A percentile compares a stretch with the other conserved stretches of the same genome.
phyloP scores from a whole-genome alignment of 1,284 basidiomycete species.

The Ustilago loliicola region DNA sequence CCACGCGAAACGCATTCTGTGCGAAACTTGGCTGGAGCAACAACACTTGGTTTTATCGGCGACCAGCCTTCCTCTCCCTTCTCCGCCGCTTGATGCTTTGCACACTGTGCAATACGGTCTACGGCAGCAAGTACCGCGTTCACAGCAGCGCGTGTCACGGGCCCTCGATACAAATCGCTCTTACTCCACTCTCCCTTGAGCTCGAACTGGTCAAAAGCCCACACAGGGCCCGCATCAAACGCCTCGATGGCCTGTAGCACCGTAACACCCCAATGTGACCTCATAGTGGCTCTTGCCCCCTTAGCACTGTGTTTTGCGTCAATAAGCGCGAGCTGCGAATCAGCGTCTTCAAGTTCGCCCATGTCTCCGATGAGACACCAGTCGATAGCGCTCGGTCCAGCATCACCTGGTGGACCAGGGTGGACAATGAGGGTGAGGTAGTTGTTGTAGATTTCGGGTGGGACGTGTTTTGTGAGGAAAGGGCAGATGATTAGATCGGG shows the following conservation, averaged over 20 bases:
- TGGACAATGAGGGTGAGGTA: conserved; percentile 73
- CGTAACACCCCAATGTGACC: conserved; percentile 72
- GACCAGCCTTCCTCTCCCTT: neutral
- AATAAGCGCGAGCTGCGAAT: conserved; percentile 67
- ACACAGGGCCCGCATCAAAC: conserved; percentile 73
- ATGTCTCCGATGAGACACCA: conserved; percentile 73
- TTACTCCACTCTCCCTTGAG: conserved; percentile 66
- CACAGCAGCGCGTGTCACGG: conserved; percentile 71
- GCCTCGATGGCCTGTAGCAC: conserved; percentile 72
- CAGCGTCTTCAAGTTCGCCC: conserved; percentile 66
- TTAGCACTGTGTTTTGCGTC: conserved; percentile 48
- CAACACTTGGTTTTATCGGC: conserved; percentile 26
- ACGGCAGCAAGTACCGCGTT: conserved; percentile 71
- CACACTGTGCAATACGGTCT: conserved; percentile 59
- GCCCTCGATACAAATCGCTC: conserved; percentile 72
- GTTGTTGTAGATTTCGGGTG: conserved; percentile 70
- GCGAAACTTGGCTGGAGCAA: conserved; percentile 27
- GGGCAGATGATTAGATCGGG: conserved; percentile 73
- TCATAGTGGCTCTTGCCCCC: conserved; percentile 42
- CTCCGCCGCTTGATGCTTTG: conserved; percentile 2
- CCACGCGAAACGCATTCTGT: conserved; percentile 65
- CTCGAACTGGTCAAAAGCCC: conserved; percentile 73
- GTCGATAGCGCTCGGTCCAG: conserved; percentile 73
- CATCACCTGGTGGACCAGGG: conserved; percentile 73
- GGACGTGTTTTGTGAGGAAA: conserved; percentile 72